Evolutionary conservation across 2,329 filamentous ascomycete species (phyloP).

Genomic region (Xylaria sp.): DNA sequence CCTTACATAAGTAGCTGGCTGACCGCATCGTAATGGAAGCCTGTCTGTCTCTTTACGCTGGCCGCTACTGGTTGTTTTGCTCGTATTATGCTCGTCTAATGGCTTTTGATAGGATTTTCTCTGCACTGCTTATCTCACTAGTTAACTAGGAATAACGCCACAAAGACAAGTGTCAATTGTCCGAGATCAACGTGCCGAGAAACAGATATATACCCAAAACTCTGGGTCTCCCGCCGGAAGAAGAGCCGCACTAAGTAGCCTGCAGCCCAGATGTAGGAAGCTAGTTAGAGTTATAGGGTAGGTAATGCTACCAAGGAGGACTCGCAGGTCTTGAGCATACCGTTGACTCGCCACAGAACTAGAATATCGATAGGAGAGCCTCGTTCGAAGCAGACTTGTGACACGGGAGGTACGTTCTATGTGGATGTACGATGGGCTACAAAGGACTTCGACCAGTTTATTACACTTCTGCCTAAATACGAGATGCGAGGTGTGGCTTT

Average conservation of each 20-base stretch:
- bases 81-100: neutral
- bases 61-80: neutral
- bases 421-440: neutral
- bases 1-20: neutral
- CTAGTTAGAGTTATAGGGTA: constrained; percentile 11
- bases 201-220: neutral
- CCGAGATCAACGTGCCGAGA: neutral
- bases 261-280: too few species aligned
- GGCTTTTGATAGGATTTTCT: neutral
- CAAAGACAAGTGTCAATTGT: neutral
- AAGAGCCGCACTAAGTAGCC: neutral
- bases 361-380: neutral
- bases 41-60: neutral
- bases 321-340: neutral
- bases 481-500: neutral
- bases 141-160: constrained; percentile 1
- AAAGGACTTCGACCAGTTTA: neutral
- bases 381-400: too few species aligned
- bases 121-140: neutral
- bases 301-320: constrained; percentile 12
- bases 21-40: neutral
- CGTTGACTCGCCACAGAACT: neutral
- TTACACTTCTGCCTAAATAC: neutral
- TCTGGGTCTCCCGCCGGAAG: neutral
- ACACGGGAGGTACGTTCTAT: neutral